phyloP scores from a whole-genome alignment of 352 stramenopile genomes.

The Hyaloperonospora brassicae region DNA sequence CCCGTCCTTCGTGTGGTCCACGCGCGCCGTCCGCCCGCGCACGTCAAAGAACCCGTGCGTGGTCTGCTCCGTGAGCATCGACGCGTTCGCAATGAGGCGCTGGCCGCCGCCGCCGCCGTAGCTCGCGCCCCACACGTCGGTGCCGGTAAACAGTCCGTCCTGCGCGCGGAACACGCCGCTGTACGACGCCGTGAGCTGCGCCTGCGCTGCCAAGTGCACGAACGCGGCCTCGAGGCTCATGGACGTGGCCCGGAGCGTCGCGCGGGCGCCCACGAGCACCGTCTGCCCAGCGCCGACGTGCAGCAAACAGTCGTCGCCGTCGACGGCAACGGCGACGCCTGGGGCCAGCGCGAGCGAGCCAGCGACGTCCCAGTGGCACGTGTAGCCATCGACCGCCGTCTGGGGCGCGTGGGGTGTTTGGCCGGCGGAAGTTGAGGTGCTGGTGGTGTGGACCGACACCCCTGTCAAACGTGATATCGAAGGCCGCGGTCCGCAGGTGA shows the following conservation, averaged over 20 bases:
- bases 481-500: conserved; percentile 36
- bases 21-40: conserved; percentile 18
- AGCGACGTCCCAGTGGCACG: conserved; percentile 56
- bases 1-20: conserved; percentile 11
- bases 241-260: conserved; percentile 33
- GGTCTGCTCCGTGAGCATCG: conserved; percentile 27
- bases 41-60: conserved; percentile 50
- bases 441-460: conserved; percentile 6
- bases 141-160: conserved; percentile 31
- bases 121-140: conserved; percentile 40
- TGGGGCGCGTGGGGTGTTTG: background rate
- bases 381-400: conserved; percentile 21
- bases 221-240: conserved; percentile 54
- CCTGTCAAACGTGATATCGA: background rate
- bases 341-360: conserved; percentile 42
- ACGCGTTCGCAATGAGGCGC: conserved; percentile 31
- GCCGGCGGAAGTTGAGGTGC: conserved; percentile 5
- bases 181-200: conserved; percentile 32
- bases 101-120: conserved; percentile 47
- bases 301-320: conserved; percentile 48
- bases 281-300: conserved; percentile 47
- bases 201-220: conserved; percentile 42
- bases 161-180: conserved; percentile 22
- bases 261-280: conserved; percentile 32
- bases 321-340: conserved; percentile 30